phyloP scores from a whole-genome alignment of 371 early-diverging fungal genomes.

The Mortierella sp. region DNA sequence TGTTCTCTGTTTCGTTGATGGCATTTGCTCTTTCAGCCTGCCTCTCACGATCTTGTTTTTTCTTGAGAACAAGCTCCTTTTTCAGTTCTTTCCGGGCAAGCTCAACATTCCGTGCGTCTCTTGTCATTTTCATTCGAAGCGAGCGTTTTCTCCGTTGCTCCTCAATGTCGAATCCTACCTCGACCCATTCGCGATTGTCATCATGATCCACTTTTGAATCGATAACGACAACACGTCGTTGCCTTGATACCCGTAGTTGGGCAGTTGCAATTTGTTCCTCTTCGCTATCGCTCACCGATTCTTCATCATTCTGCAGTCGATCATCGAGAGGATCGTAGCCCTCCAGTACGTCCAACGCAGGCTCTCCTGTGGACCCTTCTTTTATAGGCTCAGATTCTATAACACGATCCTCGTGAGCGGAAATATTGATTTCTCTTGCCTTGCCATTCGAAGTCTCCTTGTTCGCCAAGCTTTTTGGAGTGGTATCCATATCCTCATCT shows the following conservation, averaged over 20 bases:
- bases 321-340: conserved; percentile 46
- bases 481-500: neutral
- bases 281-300: conserved; percentile 29
- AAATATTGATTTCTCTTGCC: too few relatives aligned
- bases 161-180: conserved; percentile 31
- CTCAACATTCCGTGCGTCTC: conserved; percentile 21
- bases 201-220: conserved; percentile 35
- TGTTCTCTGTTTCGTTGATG: neutral
- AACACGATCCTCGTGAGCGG: too few relatives aligned
- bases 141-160: conserved; percentile 26
- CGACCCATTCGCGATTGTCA: conserved; percentile 29
- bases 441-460: too few relatives aligned
- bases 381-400: too few relatives aligned
- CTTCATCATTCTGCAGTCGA: conserved; percentile 6
- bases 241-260: too few relatives aligned
- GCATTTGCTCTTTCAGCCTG: neutral
- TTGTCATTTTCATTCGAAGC: conserved; percentile 22
- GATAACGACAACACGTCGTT: conserved; percentile 23
- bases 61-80: neutral
- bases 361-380: too few relatives aligned
- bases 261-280: conserved; percentile 19
- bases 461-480: too few relatives aligned
- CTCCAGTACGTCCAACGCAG: conserved; percentile 22
- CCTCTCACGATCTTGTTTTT: neutral
- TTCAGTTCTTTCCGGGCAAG: conserved; percentile 6